These are phyloP conservation scores for Verbena officinalis DNA, from an alignment of 257 asterid genomes.

Conservation along the genomic window DNA sequence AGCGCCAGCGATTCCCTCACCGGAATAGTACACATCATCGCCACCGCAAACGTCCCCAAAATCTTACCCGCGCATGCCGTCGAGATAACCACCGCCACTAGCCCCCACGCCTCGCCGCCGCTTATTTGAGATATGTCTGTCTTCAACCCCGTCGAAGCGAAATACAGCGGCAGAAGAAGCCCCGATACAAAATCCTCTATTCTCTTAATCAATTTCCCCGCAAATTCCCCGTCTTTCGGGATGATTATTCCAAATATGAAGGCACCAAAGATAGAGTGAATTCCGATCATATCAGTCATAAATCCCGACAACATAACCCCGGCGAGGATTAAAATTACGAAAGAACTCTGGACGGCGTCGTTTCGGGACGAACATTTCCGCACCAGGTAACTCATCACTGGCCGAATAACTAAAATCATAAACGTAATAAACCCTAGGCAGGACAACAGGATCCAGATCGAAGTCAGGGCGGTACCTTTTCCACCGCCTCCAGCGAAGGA, in stretches of 20 bases:
- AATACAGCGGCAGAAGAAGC: slow-evolving; percentile 48
- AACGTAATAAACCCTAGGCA: not conserved
- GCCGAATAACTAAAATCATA: not conserved
- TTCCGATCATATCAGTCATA: slow-evolving; percentile 23
- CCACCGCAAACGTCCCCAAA: slow-evolving; percentile 42
- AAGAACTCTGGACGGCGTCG: not conserved
- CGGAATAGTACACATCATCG: slow-evolving; percentile 37
- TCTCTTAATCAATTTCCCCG: slow-evolving; percentile 42
- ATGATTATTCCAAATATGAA: slow-evolving; percentile 43
- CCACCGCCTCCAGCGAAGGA: not conserved
- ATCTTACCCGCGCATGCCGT: slow-evolving; percentile 52
- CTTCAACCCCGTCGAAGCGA: slow-evolving; percentile 51
- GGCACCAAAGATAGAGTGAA: slow-evolving; percentile 38
- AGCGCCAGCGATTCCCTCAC: slow-evolving; percentile 38
- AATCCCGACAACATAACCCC: slow-evolving; percentile 25
- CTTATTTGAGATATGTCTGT: slow-evolving; percentile 44
- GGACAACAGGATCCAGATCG: slow-evolving; percentile 8
- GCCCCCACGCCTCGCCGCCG: slow-evolving; percentile 54
- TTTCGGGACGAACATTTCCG: not conserved
- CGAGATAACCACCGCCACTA: slow-evolving; percentile 44
- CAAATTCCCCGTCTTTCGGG: slow-evolving; percentile 45
- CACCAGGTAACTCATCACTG: not conserved
- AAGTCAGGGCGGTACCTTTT: not conserved
- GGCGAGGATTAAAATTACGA: not conserved
- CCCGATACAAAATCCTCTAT: slow-evolving; percentile 54